Evolutionary conservation across 768 basidiomycete genomes (phyloP).

Genomic region (Rhodotorula kratochvilovae): DNA sequence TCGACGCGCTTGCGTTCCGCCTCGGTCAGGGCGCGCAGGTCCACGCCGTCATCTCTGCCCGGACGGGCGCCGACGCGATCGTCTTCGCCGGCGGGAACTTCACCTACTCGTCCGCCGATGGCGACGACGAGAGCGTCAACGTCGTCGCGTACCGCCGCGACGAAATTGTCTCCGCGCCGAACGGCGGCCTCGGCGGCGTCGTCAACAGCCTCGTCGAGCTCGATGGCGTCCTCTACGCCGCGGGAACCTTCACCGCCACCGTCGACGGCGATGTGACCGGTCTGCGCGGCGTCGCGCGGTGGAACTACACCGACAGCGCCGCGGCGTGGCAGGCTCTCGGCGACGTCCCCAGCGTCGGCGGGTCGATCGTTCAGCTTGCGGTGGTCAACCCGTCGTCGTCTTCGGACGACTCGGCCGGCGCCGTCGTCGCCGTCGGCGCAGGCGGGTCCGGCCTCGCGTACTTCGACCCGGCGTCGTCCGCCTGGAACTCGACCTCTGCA

Average conservation of each 20-base stretch:
- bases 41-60: slow-evolving; percentile 8
- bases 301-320: slow-evolving; percentile 20
- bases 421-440: slow-evolving; percentile 31
- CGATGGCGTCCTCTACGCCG: slow-evolving; percentile 63
- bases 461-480: slow-evolving; percentile 11
- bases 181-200: slow-evolving; percentile 71
- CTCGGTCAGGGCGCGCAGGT: slow-evolving; percentile 26
- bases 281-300: slow-evolving; percentile 50
- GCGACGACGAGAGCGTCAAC: slow-evolving; percentile 57
- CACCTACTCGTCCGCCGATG: slow-evolving; percentile 51
- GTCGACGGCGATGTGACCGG: slow-evolving; percentile 64
- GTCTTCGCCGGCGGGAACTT: slow-evolving; percentile 64
- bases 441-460: slow-evolving; percentile 32
- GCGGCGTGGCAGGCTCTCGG: slow-evolving; percentile 33
- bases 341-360: neutral
- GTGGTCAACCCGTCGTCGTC: neutral
- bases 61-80: neutral
- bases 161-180: slow-evolving; percentile 54
- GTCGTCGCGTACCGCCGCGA: slow-evolving; percentile 63
- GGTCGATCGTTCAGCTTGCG: slow-evolving; percentile 12
- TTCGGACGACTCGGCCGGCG: neutral
- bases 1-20: slow-evolving; percentile 38
- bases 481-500: slow-evolving; percentile 30
- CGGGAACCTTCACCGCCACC: slow-evolving; percentile 80
- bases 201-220: slow-evolving; percentile 64